Percentiles rank a stretch among this genome's conserved stretches.
These are phyloP conservation scores for Vaccinium vitisidaea DNA, from an alignment of 148 eudicot species.

Conservation along the genomic window DNA sequence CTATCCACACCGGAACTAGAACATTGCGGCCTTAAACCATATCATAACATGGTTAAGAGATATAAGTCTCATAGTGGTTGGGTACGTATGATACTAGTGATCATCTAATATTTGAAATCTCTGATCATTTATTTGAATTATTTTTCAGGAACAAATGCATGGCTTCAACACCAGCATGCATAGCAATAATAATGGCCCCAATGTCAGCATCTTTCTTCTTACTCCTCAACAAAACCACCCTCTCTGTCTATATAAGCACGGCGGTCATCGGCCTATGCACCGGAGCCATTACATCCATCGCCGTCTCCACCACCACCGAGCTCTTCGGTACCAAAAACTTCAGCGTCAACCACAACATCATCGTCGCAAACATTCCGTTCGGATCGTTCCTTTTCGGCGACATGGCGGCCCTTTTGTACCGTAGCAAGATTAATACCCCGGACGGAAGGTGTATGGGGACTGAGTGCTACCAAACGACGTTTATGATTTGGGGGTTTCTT, in stretches of 20 bases:
- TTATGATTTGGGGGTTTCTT: slow-evolving; percentile 71
- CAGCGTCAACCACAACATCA: slow-evolving; percentile 78
- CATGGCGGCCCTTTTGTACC: slow-evolving; percentile 65
- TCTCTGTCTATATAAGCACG: slow-evolving; percentile 58
- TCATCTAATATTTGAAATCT: not conserved
- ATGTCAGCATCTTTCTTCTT: slow-evolving; percentile 73
- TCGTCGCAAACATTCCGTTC: slow-evolving; percentile 78
- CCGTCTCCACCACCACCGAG: slow-evolving; percentile 72
- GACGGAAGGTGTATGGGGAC: slow-evolving; percentile 63
- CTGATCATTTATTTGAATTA: not conserved
- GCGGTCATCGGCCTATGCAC: slow-evolving; percentile 62
- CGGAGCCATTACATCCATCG: slow-evolving; percentile 74
- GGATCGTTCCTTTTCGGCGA: slow-evolving; percentile 86
- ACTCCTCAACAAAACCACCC: slow-evolving; percentile 33
- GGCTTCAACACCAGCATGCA: slow-evolving; percentile 60
- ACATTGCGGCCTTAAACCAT: too few relatives aligned
- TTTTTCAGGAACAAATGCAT: slow-evolving; percentile 39
- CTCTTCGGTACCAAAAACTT: slow-evolving; percentile 70
- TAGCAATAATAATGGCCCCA: slow-evolving; percentile 59
- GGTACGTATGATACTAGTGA: too few relatives aligned
- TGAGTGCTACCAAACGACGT: slow-evolving; percentile 58
- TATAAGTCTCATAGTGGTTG: too few relatives aligned
- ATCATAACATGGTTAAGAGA: too few relatives aligned
- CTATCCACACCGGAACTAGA: too few relatives aligned
- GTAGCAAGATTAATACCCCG: slow-evolving; percentile 20